Conservation (phyloP, 169 alveolate species). For the Plasmodium relictum region DNA sequence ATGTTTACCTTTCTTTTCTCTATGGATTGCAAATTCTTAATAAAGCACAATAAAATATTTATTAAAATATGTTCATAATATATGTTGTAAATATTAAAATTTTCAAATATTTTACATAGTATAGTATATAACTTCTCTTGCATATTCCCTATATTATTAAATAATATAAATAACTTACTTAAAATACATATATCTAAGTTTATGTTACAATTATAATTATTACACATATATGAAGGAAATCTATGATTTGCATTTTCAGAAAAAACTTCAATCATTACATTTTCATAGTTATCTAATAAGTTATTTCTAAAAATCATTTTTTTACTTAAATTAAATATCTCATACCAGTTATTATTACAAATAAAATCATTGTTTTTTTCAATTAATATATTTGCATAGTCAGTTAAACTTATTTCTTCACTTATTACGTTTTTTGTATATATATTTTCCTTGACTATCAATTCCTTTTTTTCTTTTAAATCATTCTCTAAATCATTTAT, state of each 20-base stretch:
- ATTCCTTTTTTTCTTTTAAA: neutral
- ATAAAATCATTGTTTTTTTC: slow-evolving; percentile 19
- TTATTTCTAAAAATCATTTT: neutral
- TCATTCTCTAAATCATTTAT: slow-evolving; percentile 4
- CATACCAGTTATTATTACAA: slow-evolving; percentile 32
- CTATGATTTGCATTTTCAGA: neutral
- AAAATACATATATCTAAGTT: slow-evolving; percentile 32
- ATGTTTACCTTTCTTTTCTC: neutral
- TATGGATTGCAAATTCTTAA: slow-evolving; percentile 13
- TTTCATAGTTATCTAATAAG: neutral
- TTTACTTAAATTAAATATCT: slow-evolving; percentile 21
- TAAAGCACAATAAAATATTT: slow-evolving; percentile 38
- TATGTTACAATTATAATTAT: neutral
- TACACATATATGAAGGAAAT: neutral
- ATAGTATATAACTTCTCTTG: slow-evolving; percentile 30
- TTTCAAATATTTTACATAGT: slow-evolving; percentile 30
- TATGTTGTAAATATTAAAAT: slow-evolving; percentile 7
- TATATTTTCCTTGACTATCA: neutral
- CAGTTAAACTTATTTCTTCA: neutral
- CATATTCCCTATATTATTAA: slow-evolving; percentile 25
- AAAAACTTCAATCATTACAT: slow-evolving; percentile 12
- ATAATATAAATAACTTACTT: slow-evolving; percentile 10
- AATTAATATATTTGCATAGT: neutral
- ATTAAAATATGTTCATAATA: slow-evolving; percentile 38
- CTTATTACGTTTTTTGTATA: neutral